phyloP scores from a whole-genome alignment of 768 basidiomycete species.

The Tricholoma hemisulphureum region DNA sequence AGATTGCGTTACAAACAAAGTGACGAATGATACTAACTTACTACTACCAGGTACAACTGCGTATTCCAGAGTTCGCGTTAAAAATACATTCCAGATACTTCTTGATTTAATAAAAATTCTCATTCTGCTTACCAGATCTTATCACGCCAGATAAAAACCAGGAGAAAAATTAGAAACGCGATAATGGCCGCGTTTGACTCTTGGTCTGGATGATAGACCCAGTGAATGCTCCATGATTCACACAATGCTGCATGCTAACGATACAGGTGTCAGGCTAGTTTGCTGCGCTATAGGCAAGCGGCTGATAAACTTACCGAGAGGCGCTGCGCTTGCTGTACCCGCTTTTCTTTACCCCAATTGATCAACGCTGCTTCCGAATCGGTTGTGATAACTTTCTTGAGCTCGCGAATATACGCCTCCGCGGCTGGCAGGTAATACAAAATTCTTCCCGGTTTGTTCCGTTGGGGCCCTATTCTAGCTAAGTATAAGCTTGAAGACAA shows the following conservation, averaged over 20 bases:
- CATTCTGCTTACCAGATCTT: slow-evolving; percentile 10
- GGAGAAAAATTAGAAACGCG: slow-evolving; percentile 22
- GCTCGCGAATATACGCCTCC: slow-evolving; percentile 26
- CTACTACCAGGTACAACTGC: neutral
- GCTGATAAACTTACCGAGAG: slow-evolving; percentile 18
- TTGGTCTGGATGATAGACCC: slow-evolving; percentile 18
- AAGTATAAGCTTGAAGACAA: neutral
- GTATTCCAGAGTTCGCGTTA: neutral
- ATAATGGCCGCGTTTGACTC: slow-evolving; percentile 24
- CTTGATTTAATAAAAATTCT: too few relatives aligned
- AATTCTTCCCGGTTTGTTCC: slow-evolving; percentile 16
- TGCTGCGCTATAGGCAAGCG: neutral
- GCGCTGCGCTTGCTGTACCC: slow-evolving; percentile 21
- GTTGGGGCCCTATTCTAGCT: slow-evolving; percentile 9
- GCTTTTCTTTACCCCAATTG: slow-evolving; percentile 29
- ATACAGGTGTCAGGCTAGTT: neutral
- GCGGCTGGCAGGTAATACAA: slow-evolving; percentile 26
- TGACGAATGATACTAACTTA: neutral
- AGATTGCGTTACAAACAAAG: neutral
- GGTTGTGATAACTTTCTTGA: slow-evolving; percentile 17
- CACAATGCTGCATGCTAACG: slow-evolving; percentile 35
- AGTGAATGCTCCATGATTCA: slow-evolving; percentile 33
- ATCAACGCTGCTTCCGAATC: slow-evolving; percentile 17
- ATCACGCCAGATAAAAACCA: slow-evolving; percentile 33
- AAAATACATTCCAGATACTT: neutral